A percentile compares a stretch with the other conserved stretches of the same genome.
Evolutionary conservation across 225 moss, liverwort and hornwort species (phyloP).

Genomic region (Takakia lepidozioides): DNA sequence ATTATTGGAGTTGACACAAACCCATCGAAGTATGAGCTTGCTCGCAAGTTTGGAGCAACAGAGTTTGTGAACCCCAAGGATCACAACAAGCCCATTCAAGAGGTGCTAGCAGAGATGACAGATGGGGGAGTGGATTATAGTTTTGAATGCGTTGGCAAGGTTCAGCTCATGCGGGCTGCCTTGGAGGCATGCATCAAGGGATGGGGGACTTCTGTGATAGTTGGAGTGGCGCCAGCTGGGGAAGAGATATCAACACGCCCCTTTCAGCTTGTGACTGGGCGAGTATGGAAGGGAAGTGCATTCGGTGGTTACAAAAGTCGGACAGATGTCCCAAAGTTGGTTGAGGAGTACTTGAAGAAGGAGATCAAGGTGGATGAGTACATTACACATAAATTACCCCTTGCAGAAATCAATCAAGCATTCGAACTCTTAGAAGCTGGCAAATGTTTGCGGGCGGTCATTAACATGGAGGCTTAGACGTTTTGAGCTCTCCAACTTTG

Average conservation of each 20-base stretch:
- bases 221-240: constrained; percentile 86
- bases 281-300: constrained; percentile 92
- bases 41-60: constrained; percentile 65
- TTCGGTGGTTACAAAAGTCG: constrained; percentile 95
- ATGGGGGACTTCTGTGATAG: constrained; percentile 86
- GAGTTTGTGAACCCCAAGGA: constrained; percentile 82
- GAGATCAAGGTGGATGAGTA: constrained; percentile 80
- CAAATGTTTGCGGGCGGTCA: constrained; percentile 33
- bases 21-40: constrained; percentile 49
- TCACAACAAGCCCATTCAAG: constrained; percentile 68
- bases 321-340: constrained; percentile 80
- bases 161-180: constrained; percentile 83
- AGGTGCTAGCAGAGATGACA: constrained; percentile 86
- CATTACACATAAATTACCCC: constrained; percentile 53
- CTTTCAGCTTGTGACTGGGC: constrained; percentile 87
- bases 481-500: too few relatives aligned
- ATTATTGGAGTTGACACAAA: constrained; percentile 81
- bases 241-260: constrained; percentile 87
- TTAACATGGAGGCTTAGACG: background rate
- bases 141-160: constrained; percentile 92
- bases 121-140: constrained; percentile 99
- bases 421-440: constrained; percentile 64
- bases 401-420: constrained; percentile 56
- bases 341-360: constrained; percentile 79
- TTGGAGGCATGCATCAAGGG: constrained; percentile 96